These are phyloP conservation scores for Pichia inconspicua DNA, from an alignment of 1,139 yeast genomes.

Conservation along the genomic window DNA sequence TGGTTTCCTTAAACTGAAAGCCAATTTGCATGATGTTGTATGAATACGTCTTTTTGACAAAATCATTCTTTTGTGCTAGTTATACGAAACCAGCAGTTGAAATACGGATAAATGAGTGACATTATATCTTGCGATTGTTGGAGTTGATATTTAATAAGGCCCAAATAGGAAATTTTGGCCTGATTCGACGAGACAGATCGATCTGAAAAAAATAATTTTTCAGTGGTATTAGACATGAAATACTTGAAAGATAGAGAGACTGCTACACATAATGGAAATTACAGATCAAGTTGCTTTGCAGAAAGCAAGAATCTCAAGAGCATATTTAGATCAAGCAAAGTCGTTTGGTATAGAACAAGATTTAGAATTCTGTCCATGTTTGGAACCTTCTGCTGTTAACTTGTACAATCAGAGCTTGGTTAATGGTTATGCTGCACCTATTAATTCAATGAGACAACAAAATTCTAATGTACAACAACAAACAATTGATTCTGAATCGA, in stretches of 20 bases:
- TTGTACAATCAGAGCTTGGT: slow-evolving; percentile 3
- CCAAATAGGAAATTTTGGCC: not conserved
- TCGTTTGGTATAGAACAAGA: slow-evolving; percentile 69
- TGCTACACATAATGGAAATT: not conserved
- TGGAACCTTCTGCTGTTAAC: slow-evolving; percentile 24
- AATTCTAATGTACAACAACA: not conserved
- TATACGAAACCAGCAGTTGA: no score
- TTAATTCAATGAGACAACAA: slow-evolving; percentile 1
- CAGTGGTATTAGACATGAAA: not conserved
- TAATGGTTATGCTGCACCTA: not conserved
- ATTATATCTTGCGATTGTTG: not conserved
- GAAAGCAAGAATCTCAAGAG: slow-evolving; percentile 28
- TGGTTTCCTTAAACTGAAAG: not conserved
- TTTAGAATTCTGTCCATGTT: slow-evolving; percentile 58
- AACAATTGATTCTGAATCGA: slow-evolving; percentile 19
- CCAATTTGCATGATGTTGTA: not conserved
- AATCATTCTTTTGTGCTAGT: not conserved
- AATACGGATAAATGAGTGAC: no score
- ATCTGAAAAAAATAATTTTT: not conserved
- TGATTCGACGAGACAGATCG: no score
- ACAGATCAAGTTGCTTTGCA: slow-evolving; percentile 6
- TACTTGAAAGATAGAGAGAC: no score
- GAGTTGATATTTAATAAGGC: not conserved
- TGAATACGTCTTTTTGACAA: not conserved
- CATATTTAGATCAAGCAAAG: slow-evolving; percentile 53